Evolutionary conservation across 768 basidiomycete genomes (phyloP), one percentile per base, ranked within the genome.

Genomic region (Tephrocybe sp.): DNA sequence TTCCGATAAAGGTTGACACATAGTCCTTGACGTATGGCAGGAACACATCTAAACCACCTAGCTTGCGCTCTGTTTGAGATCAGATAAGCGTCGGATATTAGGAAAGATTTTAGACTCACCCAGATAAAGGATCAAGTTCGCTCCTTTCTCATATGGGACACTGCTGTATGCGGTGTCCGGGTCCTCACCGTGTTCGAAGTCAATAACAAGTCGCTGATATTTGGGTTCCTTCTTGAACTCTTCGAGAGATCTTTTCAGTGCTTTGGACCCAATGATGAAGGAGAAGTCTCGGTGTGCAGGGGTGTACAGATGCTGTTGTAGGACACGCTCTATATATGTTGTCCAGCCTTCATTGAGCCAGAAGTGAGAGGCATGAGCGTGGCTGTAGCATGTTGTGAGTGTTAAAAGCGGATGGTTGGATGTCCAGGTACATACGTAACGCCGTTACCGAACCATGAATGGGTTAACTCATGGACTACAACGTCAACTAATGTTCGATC

Each of bases 331-430:
- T 24, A 90, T 84, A 61, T 94, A 97, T 0, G 90, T 94, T 25
- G 94, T 97, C 87, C 90, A 94, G 22, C 92, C 88, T 71, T 94
- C 89, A 63, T 92, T 93, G 31, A 93, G 79, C 88, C 89, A 91
- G 69, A 91, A 91, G 66, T 90, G 87, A 0, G 81, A 79, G 0
- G 88, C 82, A 54, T 90, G 68, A 0, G 85, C 84, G 47, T 88
- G 84, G 0, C 84, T 80, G 52, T 3, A 29, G 25, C n/a, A 27
- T 42, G 27, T 16, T 50, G 16, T 52, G 50, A 13, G 31, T n/a
- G 19, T 18, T 4, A 30, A 16, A 25, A 15, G 11, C 15, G 27
- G 25, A 53, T 44, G 21, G 39, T n/a, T 36, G 24, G n/a, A 36
- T 21, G 22, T n/a, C n/a, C n/a, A n/a, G n/a, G n/a, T n/a, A 63